Conservation (phyloP, 306 rosid species). For the Dryas drummondii region DNA sequence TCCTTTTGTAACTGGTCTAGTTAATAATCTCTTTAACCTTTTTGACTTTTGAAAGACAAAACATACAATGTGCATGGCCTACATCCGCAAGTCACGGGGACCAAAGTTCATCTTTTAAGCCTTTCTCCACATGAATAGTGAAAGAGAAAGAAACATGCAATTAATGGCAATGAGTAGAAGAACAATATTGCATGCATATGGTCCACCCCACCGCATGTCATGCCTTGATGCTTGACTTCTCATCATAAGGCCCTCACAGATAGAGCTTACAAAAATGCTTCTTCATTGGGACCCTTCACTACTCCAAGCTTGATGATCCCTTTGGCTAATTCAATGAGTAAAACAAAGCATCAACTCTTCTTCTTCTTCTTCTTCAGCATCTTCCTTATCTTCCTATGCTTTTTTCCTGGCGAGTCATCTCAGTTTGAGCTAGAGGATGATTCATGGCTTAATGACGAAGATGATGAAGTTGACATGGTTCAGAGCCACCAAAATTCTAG, state of each 20-base stretch:
- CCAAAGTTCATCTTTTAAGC: neutral
- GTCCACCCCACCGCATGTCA: conserved; percentile 70
- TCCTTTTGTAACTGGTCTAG: neutral
- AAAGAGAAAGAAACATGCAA: neutral
- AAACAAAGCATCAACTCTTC: conserved; percentile 33
- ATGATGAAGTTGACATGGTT: conserved; percentile 59
- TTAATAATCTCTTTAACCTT: conserved; percentile 6
- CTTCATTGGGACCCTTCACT: conserved; percentile 35
- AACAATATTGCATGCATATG: conserved; percentile 25
- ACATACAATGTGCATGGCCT: conserved; percentile 20
- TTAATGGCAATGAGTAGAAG: conserved; percentile 30
- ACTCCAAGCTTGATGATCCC: conserved; percentile 7
- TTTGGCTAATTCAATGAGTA: conserved; percentile 50
- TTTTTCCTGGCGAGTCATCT: conserved; percentile 40
- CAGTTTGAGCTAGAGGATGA: conserved; percentile 42
- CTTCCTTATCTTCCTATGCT: conserved; percentile 35
- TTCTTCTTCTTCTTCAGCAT: conserved; percentile 39
- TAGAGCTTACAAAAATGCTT: conserved; percentile 28
- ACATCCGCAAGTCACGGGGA: conserved; percentile 31
- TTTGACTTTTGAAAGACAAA: conserved; percentile 23
- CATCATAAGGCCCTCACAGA: conserved; percentile 22
- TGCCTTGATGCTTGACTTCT: conserved; percentile 54
- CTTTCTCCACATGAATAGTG: neutral
- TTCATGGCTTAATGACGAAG: conserved; percentile 50
- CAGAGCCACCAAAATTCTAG: conserved; percentile 45